Base-by-base conservation (phyloP, 441 rosid species). In the Mallotus repandus region DNA sequence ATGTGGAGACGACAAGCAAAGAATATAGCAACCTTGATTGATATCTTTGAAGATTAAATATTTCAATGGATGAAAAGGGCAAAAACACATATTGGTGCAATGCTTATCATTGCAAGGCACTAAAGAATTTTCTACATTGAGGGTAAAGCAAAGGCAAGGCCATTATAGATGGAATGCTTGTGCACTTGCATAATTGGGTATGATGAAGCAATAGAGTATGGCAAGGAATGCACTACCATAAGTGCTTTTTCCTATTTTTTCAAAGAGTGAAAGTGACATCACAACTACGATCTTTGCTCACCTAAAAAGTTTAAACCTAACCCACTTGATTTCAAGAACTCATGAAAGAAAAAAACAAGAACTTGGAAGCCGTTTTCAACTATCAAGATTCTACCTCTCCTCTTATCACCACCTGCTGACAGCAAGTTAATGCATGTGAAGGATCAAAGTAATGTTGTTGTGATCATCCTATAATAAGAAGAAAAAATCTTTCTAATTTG, bases 111-210 rank as follows among this genome's bases (percentile, higher is more conserved):
- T 49, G 9, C 21, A 57, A 57, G 18, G 55, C 45, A 29, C 6
- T 22, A 45, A 57, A 22, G 45, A 58, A 22, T 15, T 19, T 59
- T 57, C 64, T 54, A 1, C 15, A 29, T 71, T 21, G 38, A 52
- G 66, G 9, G n/a, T n/a, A 63, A 71, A 72, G 55, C 19, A 53
- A 63, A 72, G 54, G 63, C 15, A 52, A 72, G 41, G 46, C 54
- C 46, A 54, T 64, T 5, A 41, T 11, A n/a, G 56, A 14, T n/a
- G 64, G 35, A 45, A 25, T 45, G 70, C 9, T 56, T 41, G 35
- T 46, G 22, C 25, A 57, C 22, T 71, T 61, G 48, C 16, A 32
- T 16, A 54, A 54, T 21, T 19, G 62, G 49, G 53, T 35, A 63
- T 43, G 61, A 72, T 62, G 53, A 38, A 35, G 53, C 59, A 41